Conservation (phyloP, 768 basidiomycete species). For the Termitomyces titanicus region DNA sequence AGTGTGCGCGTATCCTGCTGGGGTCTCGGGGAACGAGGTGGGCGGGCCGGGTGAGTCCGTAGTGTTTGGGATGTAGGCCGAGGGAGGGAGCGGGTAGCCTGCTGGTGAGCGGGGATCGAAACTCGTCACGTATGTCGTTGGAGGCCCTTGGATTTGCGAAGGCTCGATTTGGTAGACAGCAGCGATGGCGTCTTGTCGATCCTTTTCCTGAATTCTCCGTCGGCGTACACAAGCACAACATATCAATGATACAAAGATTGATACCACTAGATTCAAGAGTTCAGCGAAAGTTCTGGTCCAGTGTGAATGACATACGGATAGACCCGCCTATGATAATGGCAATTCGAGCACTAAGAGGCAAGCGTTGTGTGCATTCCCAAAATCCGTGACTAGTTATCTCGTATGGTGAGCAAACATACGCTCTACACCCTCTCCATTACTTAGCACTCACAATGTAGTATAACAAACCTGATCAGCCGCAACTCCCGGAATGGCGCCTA, state of each 20-base stretch:
- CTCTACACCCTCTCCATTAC: background rate
- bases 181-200: conserved; percentile 12
- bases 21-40: conserved; percentile 12
- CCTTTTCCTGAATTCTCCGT: conserved; percentile 7
- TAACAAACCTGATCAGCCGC: conserved; percentile 19
- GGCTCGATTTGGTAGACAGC: conserved; percentile 19
- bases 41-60: conserved; percentile 2
- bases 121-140: conserved; percentile 15
- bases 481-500: conserved; percentile 15
- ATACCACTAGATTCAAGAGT: conserved; percentile 5
- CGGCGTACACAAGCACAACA: conserved; percentile 12
- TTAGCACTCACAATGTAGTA: conserved; percentile 14
- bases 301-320: conserved; percentile 8
- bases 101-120: conserved; percentile 17
- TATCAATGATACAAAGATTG: conserved; percentile 7
- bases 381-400: conserved; percentile 12
- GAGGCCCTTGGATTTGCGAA: conserved; percentile 17
- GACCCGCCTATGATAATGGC: conserved; percentile 14
- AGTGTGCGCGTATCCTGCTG: conserved; percentile 12
- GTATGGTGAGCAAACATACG: background rate
- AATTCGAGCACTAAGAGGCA: conserved; percentile 14
- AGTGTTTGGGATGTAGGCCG: conserved; percentile 2
- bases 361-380: conserved; percentile 13
- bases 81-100: conserved; percentile 12
- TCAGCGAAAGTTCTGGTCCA: background rate